Percentiles rank a stretch among this genome's conserved stretches.
phyloP scores from a whole-genome alignment of 805 yeast genomes.

The Yarrowia sp. region DNA sequence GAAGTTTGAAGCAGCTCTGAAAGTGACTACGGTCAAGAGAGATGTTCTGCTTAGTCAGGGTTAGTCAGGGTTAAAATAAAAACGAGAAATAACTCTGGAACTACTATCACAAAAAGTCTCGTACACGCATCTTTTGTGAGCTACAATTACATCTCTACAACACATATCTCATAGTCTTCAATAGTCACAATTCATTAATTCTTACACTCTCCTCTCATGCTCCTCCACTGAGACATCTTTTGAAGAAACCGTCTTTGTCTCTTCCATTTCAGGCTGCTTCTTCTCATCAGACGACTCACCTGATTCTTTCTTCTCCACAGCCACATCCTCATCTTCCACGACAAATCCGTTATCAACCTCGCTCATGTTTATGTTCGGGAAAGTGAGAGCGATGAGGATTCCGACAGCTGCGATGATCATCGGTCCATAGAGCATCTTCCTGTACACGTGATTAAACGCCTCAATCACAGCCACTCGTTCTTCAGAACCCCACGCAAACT shows the following conservation, averaged over 20 bases:
- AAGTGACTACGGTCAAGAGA: too few species aligned
- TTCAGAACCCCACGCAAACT: slow-evolving; percentile 27
- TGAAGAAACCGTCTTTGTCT: not conserved
- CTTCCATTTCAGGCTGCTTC: not conserved
- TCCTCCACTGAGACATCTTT: not conserved
- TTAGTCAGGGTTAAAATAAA: too few species aligned
- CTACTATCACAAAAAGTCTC: too few species aligned
- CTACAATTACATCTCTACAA: too few species aligned
- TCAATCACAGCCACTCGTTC: slow-evolving; percentile 30
- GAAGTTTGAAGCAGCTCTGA: too few species aligned
- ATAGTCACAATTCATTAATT: not conserved
- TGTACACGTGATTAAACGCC: slow-evolving; percentile 39
- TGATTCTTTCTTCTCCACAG: not conserved
- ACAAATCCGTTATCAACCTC: slow-evolving; percentile 17
- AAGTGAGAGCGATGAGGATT: slow-evolving; percentile 20
- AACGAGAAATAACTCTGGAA: too few species aligned
- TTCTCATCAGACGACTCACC: not conserved
- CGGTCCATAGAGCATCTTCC: slow-evolving; percentile 35
- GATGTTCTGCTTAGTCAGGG: too few species aligned
- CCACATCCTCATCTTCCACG: not conserved
- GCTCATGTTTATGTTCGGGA: slow-evolving; percentile 32
- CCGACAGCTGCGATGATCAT: slow-evolving; percentile 35
- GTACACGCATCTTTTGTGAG: too few species aligned
- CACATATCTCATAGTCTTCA: too few species aligned
- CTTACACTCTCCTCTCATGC: not conserved